These are phyloP conservation scores for Crotalaria pallida DNA, from an alignment of 306 rosid genomes.

Conservation along the genomic window DNA sequence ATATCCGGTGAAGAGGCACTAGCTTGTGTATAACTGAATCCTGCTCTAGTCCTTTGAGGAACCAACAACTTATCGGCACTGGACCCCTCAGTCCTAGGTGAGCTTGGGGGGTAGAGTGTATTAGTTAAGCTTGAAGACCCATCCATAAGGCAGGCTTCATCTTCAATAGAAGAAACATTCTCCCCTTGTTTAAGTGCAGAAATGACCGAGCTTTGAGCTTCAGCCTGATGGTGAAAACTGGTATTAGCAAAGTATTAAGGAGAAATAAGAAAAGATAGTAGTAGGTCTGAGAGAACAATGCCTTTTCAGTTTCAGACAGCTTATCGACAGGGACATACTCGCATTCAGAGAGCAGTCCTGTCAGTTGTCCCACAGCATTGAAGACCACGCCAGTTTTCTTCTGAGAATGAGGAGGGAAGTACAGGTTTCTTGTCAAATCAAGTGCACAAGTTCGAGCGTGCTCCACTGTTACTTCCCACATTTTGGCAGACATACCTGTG, in stretches of 20 bases:
- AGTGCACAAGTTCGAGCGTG: constrained; percentile 85
- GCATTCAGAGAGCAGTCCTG: constrained; percentile 63
- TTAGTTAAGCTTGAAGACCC: constrained; percentile 42
- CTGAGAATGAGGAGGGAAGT: constrained; percentile 47
- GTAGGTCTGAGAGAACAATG: constrained; percentile 32
- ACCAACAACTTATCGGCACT: constrained; percentile 58
- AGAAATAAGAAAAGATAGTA: constrained; percentile 9
- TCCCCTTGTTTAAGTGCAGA: constrained; percentile 61
- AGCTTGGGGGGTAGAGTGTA: constrained; percentile 39
- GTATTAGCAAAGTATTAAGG: constrained; percentile 12
- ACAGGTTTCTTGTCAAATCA: constrained; percentile 42
- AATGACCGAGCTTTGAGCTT: constrained; percentile 54
- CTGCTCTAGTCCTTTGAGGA: constrained; percentile 52
- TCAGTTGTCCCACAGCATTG: constrained; percentile 78
- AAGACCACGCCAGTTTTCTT: constrained; percentile 72
- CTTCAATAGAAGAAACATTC: constrained; percentile 46
- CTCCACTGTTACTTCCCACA: constrained; percentile 95
- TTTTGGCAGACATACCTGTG: constrained; percentile 96
- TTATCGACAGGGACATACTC: constrained; percentile 57
- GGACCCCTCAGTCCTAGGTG: constrained; percentile 57
- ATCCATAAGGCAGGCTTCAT: constrained; percentile 54
- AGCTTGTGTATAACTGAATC: constrained; percentile 55
- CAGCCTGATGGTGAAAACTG: constrained; percentile 48
- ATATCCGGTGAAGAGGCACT: constrained; percentile 69
- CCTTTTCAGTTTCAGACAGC: constrained; percentile 86